A percentile compares a stretch with the other conserved stretches of the same genome.
Evolutionary conservation across 345 rosid species (phyloP).

Genomic region (Triadica sebifera): DNA sequence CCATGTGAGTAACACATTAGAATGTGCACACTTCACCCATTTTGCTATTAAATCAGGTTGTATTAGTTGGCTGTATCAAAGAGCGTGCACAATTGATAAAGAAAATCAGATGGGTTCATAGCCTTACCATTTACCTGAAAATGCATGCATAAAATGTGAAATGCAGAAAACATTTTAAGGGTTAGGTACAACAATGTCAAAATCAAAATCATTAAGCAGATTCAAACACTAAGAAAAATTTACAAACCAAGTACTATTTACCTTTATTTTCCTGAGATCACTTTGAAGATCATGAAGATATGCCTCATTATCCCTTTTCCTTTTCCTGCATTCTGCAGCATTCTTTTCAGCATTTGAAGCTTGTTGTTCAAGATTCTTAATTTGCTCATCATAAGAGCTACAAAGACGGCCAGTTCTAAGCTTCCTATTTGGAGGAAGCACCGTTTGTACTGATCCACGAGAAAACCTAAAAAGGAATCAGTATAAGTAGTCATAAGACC

Average conservation of each 20-base stretch:
- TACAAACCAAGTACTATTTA: slow-evolving; percentile 21
- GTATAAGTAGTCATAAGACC: background rate
- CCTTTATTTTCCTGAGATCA: slow-evolving; percentile 51
- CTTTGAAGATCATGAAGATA: slow-evolving; percentile 44
- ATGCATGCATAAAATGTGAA: background rate
- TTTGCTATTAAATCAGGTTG: background rate
- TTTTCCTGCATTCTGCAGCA: slow-evolving; percentile 46
- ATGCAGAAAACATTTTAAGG: background rate
- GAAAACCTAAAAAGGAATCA: slow-evolving; percentile 61
- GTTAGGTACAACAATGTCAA: background rate
- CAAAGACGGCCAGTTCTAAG: slow-evolving; percentile 66
- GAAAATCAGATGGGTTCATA: background rate
- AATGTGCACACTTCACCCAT: background rate
- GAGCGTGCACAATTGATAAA: background rate
- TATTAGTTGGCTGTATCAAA: background rate
- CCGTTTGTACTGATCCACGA: slow-evolving; percentile 83
- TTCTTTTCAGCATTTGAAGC: slow-evolving; percentile 35
- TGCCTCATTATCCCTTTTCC: slow-evolving; percentile 55
- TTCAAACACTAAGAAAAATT: background rate
- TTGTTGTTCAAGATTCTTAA: slow-evolving; percentile 57
- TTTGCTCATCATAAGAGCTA: slow-evolving; percentile 75
- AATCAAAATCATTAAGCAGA: slow-evolving; percentile 2
- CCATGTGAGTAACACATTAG: background rate
- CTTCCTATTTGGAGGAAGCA: slow-evolving; percentile 59
- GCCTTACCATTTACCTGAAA: background rate